Base-by-base conservation (phyloP, 768 basidiomycete genomes). In the button mushroom (Agaricus bisporus) region DNA sequence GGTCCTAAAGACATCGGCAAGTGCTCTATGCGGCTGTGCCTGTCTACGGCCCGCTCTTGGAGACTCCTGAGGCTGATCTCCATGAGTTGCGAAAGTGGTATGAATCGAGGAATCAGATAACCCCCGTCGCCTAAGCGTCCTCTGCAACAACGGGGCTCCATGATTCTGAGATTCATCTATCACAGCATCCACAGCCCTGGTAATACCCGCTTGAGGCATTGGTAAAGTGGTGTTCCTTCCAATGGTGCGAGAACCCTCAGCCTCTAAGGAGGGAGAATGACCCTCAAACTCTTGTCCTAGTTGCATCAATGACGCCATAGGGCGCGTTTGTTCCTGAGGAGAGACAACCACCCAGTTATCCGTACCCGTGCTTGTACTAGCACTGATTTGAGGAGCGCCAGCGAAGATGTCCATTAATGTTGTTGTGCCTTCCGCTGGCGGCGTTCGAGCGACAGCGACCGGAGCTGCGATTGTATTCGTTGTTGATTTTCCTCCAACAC, bases 51-150 rank as follows among this genome's bases (percentile, higher is more conserved):
- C 49, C 28, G 72, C 69, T 2, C 25, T 41, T n/a, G 8, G 37
- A 11, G 26, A 7, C 14, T 41, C 52, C 9, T 54, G 52, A 10
- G 15, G 15, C 4, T 25, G 37, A n/a, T 73, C 74, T 4, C 66
- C 72, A 45, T 87, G 80, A 51, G 70, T 75, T 56, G 83, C 71
- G 68, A 89, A 95, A 0, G 91, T 91, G 4, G 91, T 87, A 57
- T 85, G 89, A 56, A 98, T 93, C 1, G 91, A 95, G 0, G 93
- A 95, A 65, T 98, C 95, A 1, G 90, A 92, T 47, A 97, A 68
- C 2, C 93, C 92, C 50, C 95, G 80, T 26, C 86, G 79, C 37
- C 82, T 80, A 6, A 94, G 72, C 15, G 84, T 82, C 18, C 83
- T 82, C 45, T 86, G 77, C 22, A 84, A 68, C 14, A 91, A 66